Evolutionary conservation across 1,284 basidiomycete genomes (phyloP).

Genomic region (Puccinia coronata): DNA sequence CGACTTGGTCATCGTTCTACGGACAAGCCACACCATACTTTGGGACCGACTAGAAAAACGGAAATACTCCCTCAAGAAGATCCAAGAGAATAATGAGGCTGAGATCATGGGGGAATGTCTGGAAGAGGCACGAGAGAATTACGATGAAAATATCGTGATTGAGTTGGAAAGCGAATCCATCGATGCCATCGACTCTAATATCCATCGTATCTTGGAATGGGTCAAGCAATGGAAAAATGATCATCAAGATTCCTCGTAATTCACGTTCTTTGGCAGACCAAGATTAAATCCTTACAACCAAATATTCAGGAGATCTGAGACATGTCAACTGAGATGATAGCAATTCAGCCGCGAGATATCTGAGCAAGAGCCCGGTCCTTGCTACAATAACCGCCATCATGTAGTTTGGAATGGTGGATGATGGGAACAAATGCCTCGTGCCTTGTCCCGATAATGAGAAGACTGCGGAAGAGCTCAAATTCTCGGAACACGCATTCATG

Average conservation of each 20-base stretch:
- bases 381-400: too few species aligned
- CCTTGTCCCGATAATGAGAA: too few species aligned
- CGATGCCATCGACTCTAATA: constrained; percentile 82
- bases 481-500: background rate
- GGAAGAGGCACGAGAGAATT: constrained; percentile 83
- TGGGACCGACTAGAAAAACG: constrained; percentile 92
- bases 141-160: constrained; percentile 80
- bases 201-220: constrained; percentile 81
- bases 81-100: constrained; percentile 96
- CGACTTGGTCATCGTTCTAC: constrained; percentile 91
- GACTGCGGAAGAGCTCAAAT: too few species aligned
- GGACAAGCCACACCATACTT: constrained; percentile 82
- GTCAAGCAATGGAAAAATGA: constrained; percentile 74
- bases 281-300: background rate
- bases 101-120: constrained; percentile 95
- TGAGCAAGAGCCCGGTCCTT: background rate
- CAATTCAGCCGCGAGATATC: background rate
- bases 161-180: constrained; percentile 77
- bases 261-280: background rate
- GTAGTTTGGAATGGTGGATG: too few species aligned
- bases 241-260: constrained; percentile 8
- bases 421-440: too few species aligned
- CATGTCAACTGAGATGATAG: background rate
- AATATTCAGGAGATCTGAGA: background rate
- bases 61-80: constrained; percentile 84